Percentiles rank a stretch among this genome's conserved stretches.
phyloP scores from a whole-genome alignment of 495 filamentous ascomycete species.

The Trypethelium eluteriae region DNA sequence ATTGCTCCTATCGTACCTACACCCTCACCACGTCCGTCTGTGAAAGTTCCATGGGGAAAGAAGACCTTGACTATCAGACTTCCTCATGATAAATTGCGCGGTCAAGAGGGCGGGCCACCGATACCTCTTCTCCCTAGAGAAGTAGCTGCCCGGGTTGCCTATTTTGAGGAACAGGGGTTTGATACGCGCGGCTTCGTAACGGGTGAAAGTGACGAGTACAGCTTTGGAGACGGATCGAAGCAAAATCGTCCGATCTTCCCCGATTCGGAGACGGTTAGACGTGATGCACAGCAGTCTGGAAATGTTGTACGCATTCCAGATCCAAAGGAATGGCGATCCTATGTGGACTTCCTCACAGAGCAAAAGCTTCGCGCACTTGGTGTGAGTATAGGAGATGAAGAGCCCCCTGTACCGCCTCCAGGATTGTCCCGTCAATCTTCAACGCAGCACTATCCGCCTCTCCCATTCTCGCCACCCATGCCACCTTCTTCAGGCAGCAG shows the following conservation, averaged over 20 bases:
- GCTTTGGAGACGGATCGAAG: neutral
- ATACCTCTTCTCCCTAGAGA: conserved; percentile 54
- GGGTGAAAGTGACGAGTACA: conserved; percentile 3
- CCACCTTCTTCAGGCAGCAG: conserved; percentile 59
- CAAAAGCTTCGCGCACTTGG: conserved; percentile 86
- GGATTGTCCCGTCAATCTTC: conserved; percentile 53
- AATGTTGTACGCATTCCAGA: conserved; percentile 71
- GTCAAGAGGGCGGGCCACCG: conserved; percentile 37
- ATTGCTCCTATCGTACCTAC: neutral
- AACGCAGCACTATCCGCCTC: conserved; percentile 48
- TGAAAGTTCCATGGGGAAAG: conserved; percentile 23
- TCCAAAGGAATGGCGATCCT: conserved; percentile 68
- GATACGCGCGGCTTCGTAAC: conserved; percentile 59
- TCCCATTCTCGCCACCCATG: conserved; percentile 68
- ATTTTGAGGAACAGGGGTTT: conserved; percentile 71
- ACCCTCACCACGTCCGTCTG: conserved; percentile 11
- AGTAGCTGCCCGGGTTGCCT: conserved; percentile 55
- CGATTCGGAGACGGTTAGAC: conserved; percentile 49
- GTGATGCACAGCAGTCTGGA: conserved; percentile 45
- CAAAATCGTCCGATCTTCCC: conserved; percentile 72
- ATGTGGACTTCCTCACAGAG: conserved; percentile 73
- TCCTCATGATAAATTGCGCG: conserved; percentile 21
- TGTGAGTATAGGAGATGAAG: conserved; percentile 67
- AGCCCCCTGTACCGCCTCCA: conserved; percentile 45
- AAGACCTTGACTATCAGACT: conserved; percentile 26